Conservation (phyloP, 768 basidiomycete species). For the Tricholoma matsutake region DNA sequence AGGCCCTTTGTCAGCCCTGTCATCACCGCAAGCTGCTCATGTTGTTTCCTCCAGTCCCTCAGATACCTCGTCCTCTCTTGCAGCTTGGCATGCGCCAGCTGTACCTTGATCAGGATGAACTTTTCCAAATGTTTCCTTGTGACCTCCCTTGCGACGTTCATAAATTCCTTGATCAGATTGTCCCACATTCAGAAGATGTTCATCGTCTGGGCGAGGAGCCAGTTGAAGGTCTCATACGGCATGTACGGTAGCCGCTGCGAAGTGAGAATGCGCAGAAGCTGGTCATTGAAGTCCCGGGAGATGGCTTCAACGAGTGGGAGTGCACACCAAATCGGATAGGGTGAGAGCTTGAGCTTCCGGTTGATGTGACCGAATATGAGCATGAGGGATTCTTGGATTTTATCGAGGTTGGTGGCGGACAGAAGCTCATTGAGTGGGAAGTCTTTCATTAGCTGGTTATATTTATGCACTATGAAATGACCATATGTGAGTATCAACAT, state of each 20-base stretch:
- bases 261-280: constrained; percentile 57
- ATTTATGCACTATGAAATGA: constrained; percentile 75
- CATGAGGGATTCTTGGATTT: constrained; percentile 84
- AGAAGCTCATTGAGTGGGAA: constrained; percentile 97
- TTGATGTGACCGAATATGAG: constrained; percentile 93
- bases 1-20: constrained; percentile 67
- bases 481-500: not conserved
- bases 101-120: constrained; percentile 76
- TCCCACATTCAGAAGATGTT: constrained; percentile 87
- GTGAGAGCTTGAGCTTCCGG: constrained; percentile 91
- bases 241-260: constrained; percentile 68
- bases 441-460: constrained; percentile 98
- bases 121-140: too few species aligned
- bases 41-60: constrained; percentile 4
- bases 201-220: constrained; percentile 73
- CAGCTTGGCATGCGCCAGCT: too few species aligned
- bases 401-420: constrained; percentile 93
- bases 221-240: constrained; percentile 91
- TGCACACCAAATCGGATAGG: constrained; percentile 93
- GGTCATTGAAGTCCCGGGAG: constrained; percentile 95
- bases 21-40: constrained; percentile 97
- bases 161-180: constrained; percentile 79
- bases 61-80: too few species aligned
- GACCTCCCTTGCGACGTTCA: too few species aligned
- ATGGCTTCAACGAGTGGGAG: constrained; percentile 97